Base-by-base conservation (phyloP, 2,329 filamentous ascomycete genomes). In the Ophiostoma sp. region DNA sequence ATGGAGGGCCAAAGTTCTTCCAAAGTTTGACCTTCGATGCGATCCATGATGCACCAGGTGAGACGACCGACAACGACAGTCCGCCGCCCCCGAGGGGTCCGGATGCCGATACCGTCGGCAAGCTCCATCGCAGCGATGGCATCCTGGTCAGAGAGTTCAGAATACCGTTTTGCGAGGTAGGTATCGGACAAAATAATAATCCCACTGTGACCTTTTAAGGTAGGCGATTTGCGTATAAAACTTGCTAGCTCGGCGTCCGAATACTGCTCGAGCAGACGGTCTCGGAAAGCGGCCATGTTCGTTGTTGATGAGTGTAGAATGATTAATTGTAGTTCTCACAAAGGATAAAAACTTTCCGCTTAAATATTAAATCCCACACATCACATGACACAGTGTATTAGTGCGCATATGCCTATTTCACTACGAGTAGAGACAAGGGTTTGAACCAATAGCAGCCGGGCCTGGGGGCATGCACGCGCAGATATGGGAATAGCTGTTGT, bases 1-100 rank as follows among this genome's bases (percentile, higher is more conserved):
- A 68, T 66, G n/a, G 64, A 66, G 36, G 67, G 64, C 67, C 67
- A 68, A 64, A 55, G 42, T 55, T 66, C 67, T 55, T 69, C 67
- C 65, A 66, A 66, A 64, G 55, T 64, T 66, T 64, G 64, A 44
- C 67, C 64, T 41, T 42, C 65, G 38, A 69, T 66, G 44, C 55
- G 64, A 64, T 69, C 67, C 44, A 64, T 66, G 38, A 6, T 52
- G 14, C 47, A 52, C 47, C 12, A 52, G 44, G 47, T 52, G 4
- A 7, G 3, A n/a, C 8, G 5, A n/a, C 16, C 16, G 14, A 18
- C 2, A 52, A n/a, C 9, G 14, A 52, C 47, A 52, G 8, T 18
- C 16, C 5, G 47, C 8, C 16, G 47, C 18, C 5, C 16, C 8
- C 16, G 14, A 52, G 47, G 4, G 18, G 14, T 52, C 16, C 5